A percentile compares a stretch with the other conserved stretches of the same genome.
Conservation (phyloP, 2,329 filamentous ascomycete genomes). For the Pseudogymnoascus verrucosus region DNA sequence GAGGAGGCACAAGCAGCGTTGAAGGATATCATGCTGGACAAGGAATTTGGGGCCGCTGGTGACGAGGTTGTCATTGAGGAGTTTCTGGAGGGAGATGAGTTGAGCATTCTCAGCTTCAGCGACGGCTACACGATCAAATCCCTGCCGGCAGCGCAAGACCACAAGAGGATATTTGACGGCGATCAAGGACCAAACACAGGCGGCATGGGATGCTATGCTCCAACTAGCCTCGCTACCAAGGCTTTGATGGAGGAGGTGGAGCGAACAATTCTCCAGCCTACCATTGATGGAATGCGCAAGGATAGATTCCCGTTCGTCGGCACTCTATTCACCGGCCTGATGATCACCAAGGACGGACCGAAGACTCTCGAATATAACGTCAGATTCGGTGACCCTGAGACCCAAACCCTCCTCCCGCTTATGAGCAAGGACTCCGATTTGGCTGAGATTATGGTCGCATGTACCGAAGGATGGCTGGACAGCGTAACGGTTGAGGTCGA, state of each 20-base stretch:
- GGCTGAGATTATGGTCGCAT: conserved; percentile 81
- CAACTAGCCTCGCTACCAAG: conserved; percentile 68
- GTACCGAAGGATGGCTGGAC: conserved; percentile 65
- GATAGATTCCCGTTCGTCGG: conserved; percentile 69
- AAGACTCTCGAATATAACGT: conserved; percentile 91
- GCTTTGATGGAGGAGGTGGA: conserved; percentile 73
- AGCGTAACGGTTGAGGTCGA: conserved; percentile 61
- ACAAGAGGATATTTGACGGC: conserved; percentile 89
- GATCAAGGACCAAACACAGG: conserved; percentile 91
- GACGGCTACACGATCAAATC: conserved; percentile 80
- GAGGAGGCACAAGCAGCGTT: conserved; percentile 76
- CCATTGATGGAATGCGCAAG: conserved; percentile 76
- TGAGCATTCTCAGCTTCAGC: conserved; percentile 84
- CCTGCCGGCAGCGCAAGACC: conserved; percentile 87
- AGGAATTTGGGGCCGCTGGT: conserved; percentile 78
- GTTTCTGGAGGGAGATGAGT: conserved; percentile 81
- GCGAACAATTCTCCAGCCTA: conserved; percentile 76
- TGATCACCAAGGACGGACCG: conserved; percentile 76
- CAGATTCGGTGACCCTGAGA: conserved; percentile 86
- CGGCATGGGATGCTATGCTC: conserved; percentile 95
- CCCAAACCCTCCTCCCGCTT: conserved; percentile 75
- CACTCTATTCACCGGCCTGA: conserved; percentile 81
- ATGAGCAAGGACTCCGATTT: conserved; percentile 73
- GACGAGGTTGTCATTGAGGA: conserved; percentile 94
- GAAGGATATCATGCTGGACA: conserved; percentile 82